Conservation (phyloP, 257 asterid species). For the Solanum lycopersicoides region DNA sequence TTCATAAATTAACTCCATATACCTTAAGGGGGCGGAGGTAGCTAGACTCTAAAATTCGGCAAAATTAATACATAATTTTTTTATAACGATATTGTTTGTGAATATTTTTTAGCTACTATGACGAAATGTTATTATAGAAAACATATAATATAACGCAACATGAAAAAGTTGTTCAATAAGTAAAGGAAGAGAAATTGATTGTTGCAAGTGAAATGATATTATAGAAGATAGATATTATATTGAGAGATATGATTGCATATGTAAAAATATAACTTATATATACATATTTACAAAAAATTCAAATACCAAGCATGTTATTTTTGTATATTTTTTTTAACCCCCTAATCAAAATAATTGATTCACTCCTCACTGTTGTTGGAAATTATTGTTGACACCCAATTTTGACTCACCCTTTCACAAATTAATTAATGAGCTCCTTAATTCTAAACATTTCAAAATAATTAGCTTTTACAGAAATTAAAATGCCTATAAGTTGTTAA, state of each 20-base stretch:
- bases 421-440: no score
- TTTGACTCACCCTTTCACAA: no score
- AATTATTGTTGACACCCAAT: no score
- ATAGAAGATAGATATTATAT: background rate
- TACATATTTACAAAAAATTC: background rate
- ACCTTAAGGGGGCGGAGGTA: background rate
- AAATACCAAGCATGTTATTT: background rate
- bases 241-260: background rate
- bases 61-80: background rate
- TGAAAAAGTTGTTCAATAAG: background rate
- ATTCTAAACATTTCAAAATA: no score
- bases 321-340: background rate
- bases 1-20: background rate
- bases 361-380: background rate
- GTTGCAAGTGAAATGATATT: background rate
- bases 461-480: no score
- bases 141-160: no score
- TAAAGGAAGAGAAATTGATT: background rate
- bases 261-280: background rate
- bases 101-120: background rate
- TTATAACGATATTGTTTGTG: background rate
- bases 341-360: background rate
- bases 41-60: background rate
- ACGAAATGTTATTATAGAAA: background rate
- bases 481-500: no score